Percentiles rank a stretch among this genome's conserved stretches.
Evolutionary conservation across 2,329 filamentous ascomycete species (phyloP).

Genomic region (Epichloe gansuensis): DNA sequence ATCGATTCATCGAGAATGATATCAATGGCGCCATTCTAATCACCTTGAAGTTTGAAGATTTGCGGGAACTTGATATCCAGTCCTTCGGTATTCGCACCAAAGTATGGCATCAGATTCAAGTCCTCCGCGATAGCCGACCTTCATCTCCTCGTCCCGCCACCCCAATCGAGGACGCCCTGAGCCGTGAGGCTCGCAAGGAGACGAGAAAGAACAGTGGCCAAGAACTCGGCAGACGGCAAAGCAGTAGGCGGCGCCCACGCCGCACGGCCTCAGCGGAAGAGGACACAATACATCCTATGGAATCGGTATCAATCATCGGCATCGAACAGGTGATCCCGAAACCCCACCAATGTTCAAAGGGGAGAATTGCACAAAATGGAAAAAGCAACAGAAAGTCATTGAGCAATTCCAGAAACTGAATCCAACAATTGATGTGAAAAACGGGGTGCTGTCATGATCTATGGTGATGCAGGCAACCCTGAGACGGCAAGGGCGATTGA

Average conservation of each 20-base stretch:
- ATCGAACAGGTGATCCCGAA: constrained; percentile 84
- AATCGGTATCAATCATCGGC: constrained; percentile 82
- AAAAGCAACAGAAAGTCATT: constrained; percentile 66
- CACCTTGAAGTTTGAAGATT: constrained; percentile 81
- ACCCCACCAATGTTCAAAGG: constrained; percentile 73
- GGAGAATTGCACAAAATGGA: constrained; percentile 72
- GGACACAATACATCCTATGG: constrained; percentile 62
- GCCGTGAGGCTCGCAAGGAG: constrained; percentile 37
- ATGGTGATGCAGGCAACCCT: constrained; percentile 69
- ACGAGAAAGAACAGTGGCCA: constrained; percentile 25
- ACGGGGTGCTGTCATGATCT: constrained; percentile 62
- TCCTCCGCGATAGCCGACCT: constrained; percentile 46
- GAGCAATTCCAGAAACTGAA: constrained; percentile 64
- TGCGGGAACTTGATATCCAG: constrained; percentile 67
- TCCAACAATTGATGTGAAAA: constrained; percentile 44
- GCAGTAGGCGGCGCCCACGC: constrained; percentile 27
- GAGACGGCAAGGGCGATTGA: constrained; percentile 47
- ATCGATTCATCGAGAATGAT: constrained; percentile 83
- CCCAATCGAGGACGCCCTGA: constrained; percentile 48
- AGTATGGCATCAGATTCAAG: constrained; percentile 69
- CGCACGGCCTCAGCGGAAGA: constrained; percentile 35
- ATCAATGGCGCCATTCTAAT: constrained; percentile 81
- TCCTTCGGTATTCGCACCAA: constrained; percentile 73
- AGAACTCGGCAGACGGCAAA: constrained; percentile 25
- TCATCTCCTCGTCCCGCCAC: constrained; percentile 42